A percentile compares a stretch with the other conserved stretches of the same genome.
Evolutionary conservation across 305 asterid species (phyloP).

Genomic region (Rubia balearica): DNA sequence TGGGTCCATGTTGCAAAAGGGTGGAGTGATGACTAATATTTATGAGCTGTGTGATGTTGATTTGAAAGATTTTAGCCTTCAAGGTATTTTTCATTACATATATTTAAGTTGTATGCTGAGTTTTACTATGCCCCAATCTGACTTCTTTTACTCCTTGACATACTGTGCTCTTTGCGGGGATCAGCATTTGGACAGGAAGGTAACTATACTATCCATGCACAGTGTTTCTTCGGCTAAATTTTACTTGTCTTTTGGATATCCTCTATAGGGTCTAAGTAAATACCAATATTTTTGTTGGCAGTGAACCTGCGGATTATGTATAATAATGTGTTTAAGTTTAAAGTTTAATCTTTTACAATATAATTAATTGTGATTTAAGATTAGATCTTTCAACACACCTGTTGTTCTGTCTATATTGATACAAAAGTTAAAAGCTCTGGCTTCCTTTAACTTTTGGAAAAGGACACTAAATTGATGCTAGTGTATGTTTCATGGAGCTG

Average conservation of each 20-base stretch:
- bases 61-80: constrained; percentile 93
- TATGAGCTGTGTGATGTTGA: constrained; percentile 96
- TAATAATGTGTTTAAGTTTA: neutral
- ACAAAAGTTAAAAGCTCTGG: neutral
- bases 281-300: neutral
- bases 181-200: constrained; percentile 86
- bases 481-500: neutral
- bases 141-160: constrained; percentile 9
- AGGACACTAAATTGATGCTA: neutral
- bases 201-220: constrained; percentile 21
- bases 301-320: neutral
- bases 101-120: constrained; percentile 9
- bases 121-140: constrained; percentile 24
- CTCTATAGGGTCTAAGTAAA: neutral
- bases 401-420: neutral
- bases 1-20: constrained; percentile 80
- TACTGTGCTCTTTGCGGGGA: constrained; percentile 23
- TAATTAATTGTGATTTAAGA: neutral
- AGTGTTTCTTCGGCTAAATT: constrained; percentile 2
- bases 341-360: no score
- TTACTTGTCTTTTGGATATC: constrained; percentile 5
- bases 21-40: constrained; percentile 77
- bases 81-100: constrained; percentile 43
- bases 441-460: neutral
- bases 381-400: neutral